Percentiles rank a stretch among this genome's conserved stretches.
Evolutionary conservation across 495 filamentous ascomycete genomes (phyloP).

Genomic region (Penicillium silybi): DNA sequence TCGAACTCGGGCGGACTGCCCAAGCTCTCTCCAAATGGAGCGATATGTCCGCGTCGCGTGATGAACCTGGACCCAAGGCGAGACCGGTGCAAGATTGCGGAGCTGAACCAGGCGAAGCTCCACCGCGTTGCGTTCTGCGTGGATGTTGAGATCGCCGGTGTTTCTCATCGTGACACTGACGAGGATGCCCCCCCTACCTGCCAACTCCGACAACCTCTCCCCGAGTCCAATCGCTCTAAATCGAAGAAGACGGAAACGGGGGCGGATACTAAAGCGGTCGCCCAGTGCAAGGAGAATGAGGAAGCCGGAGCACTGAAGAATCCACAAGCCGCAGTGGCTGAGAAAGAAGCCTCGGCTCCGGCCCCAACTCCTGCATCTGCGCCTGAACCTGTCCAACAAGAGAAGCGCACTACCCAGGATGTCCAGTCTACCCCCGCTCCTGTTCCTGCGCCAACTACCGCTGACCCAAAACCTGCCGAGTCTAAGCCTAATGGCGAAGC

Average conservation of each 20-base stretch:
- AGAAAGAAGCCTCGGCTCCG: conserved; percentile 45
- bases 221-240: conserved; percentile 39
- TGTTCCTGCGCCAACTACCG: neutral
- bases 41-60: conserved; percentile 66
- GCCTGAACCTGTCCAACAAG: neutral
- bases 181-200: conserved; percentile 34
- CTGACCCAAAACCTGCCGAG: conserved; percentile 11
- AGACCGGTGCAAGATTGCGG: conserved; percentile 72
- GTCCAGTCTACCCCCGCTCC: neutral
- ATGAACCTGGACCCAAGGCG: conserved; percentile 81
- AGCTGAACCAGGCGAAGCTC: conserved; percentile 75
- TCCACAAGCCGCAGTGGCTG: conserved; percentile 50
- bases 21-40: conserved; percentile 50
- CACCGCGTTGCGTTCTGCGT: conserved; percentile 91
- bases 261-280: conserved; percentile 42
- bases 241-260: conserved; percentile 54
- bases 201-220: conserved; percentile 22
- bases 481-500: conserved; percentile 30
- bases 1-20: conserved; percentile 51
- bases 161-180: conserved; percentile 44
- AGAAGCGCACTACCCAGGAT: neutral
- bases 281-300: conserved; percentile 53
- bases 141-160: conserved; percentile 91
- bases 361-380: neutral
- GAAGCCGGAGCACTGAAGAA: conserved; percentile 67